These are phyloP conservation scores for Davidsoniella virescens DNA, from an alignment of 2,329 filamentous ascomycete species.

Conservation along the genomic window DNA sequence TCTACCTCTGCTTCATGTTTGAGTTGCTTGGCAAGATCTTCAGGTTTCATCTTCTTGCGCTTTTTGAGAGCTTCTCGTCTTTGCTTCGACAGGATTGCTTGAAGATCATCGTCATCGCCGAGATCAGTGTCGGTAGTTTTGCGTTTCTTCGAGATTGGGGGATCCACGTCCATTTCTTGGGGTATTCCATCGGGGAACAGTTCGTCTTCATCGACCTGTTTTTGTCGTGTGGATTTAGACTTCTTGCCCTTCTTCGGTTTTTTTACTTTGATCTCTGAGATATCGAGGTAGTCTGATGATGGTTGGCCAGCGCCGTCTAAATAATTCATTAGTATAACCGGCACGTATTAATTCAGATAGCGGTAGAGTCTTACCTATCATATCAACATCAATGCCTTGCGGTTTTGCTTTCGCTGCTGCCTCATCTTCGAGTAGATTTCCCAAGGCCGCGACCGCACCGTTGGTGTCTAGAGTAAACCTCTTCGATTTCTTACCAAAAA, in stretches of 20 bases:
- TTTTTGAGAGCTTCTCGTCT: constrained; percentile 76
- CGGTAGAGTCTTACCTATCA: constrained; percentile 36
- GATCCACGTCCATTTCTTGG: constrained; percentile 60
- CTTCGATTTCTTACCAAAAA: constrained; percentile 76
- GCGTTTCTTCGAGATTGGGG: constrained; percentile 38
- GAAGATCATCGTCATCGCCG: constrained; percentile 83
- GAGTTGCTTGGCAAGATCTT: constrained; percentile 73
- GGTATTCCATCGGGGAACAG: constrained; percentile 26
- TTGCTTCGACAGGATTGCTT: constrained; percentile 71
- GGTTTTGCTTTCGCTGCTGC: constrained; percentile 34
- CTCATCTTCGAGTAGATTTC: constrained; percentile 36
- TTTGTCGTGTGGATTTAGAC: constrained; percentile 57
- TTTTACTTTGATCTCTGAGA: constrained; percentile 77
- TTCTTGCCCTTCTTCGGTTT: constrained; percentile 93
- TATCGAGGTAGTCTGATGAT: constrained; percentile 78
- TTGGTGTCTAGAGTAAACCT: constrained; percentile 71
- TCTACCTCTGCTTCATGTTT: constrained; percentile 40
- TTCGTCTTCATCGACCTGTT: constrained; percentile 47
- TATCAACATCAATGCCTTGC: constrained; percentile 65
- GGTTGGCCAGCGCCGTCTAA: constrained; percentile 9
- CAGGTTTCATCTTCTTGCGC: constrained; percentile 69
- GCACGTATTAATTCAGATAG: background rate
- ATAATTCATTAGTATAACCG: background rate
- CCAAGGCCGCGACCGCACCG: constrained; percentile 50
- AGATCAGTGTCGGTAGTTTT: constrained; percentile 51